A percentile compares a stretch with the other conserved stretches of the same genome.
These are phyloP conservation scores for Biscogniauxia mediterranea DNA, from an alignment of 2,329 filamentous ascomycete species.

Conservation along the genomic window DNA sequence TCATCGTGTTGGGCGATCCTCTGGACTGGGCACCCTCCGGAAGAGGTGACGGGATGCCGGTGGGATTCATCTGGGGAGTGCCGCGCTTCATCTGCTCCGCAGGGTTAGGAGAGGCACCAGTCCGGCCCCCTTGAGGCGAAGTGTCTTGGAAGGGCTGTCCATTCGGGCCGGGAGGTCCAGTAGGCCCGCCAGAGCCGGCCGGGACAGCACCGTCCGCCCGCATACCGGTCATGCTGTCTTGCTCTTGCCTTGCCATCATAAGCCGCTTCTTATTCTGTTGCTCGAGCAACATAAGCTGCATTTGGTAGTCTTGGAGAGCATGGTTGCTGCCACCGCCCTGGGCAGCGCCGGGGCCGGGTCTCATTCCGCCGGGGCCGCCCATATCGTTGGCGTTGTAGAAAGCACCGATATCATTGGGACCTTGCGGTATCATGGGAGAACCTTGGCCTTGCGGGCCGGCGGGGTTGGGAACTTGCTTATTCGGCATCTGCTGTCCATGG, in stretches of 20 bases:
- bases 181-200: conserved; percentile 47
- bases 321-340: conserved; percentile 66
- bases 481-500: conserved; percentile 76
- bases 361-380: conserved; percentile 56
- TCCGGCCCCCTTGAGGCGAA: conserved; percentile 66
- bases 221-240: conserved; percentile 61
- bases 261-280: conserved; percentile 86
- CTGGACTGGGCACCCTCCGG: conserved; percentile 67
- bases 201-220: conserved; percentile 51
- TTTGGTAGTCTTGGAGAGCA: conserved; percentile 82
- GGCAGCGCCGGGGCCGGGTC: conserved; percentile 45
- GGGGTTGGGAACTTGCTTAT: conserved; percentile 74
- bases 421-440: conserved; percentile 77
- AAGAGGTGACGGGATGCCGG: conserved; percentile 67
- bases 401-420: conserved; percentile 62
- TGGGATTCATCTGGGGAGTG: conserved; percentile 69
- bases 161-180: conserved; percentile 52
- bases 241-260: conserved; percentile 79
- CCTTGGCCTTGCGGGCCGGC: conserved; percentile 71
- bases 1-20: conserved; percentile 63
- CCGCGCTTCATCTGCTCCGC: conserved; percentile 77
- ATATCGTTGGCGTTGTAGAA: conserved; percentile 66
- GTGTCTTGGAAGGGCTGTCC: conserved; percentile 65
- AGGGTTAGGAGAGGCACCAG: conserved; percentile 73
- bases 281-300: conserved; percentile 84